Evolutionary conservation across 2,329 filamentous ascomycete species (phyloP).

Genomic region (Elsinoe arachidis): DNA sequence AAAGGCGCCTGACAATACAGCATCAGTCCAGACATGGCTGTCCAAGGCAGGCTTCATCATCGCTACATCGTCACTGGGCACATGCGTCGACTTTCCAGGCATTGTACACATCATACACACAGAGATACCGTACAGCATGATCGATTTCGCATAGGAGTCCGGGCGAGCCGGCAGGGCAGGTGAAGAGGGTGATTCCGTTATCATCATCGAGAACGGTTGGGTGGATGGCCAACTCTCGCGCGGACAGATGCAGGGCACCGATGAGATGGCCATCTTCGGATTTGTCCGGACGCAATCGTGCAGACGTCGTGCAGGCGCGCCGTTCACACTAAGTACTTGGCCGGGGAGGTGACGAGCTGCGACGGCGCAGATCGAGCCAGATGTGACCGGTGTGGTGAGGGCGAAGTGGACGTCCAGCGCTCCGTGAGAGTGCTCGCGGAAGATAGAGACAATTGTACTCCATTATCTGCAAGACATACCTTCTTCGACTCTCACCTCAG

Average conservation of each 20-base stretch:
- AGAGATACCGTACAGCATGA: constrained; percentile 15
- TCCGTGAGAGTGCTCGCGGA: background rate
- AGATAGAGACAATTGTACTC: background rate
- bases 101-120: constrained; percentile 17
- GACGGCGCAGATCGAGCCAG: background rate
- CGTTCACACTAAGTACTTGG: constrained; percentile 15
- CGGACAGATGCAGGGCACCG: background rate
- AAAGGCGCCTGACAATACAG: constrained; percentile 12
- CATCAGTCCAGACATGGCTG: constrained; percentile 14
- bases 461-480: too few relatives aligned
- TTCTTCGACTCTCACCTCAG: too few relatives aligned
- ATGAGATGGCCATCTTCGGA: constrained; percentile 12
- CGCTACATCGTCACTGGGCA: constrained; percentile 19
- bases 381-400: constrained; percentile 14
- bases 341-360: constrained; percentile 9
- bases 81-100: constrained; percentile 18
- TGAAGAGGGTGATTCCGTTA: constrained; percentile 10
- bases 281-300: constrained; percentile 14
- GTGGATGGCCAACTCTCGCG: background rate
- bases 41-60: constrained; percentile 17
- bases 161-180: constrained; percentile 12
- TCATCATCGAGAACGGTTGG: constrained; percentile 7
- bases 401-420: background rate
- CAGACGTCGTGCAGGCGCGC: constrained; percentile 4
- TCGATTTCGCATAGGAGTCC: constrained; percentile 15